phyloP scores from a whole-genome alignment of 2,329 filamentous ascomycete genomes.

The Tolypocladium inflatum region DNA sequence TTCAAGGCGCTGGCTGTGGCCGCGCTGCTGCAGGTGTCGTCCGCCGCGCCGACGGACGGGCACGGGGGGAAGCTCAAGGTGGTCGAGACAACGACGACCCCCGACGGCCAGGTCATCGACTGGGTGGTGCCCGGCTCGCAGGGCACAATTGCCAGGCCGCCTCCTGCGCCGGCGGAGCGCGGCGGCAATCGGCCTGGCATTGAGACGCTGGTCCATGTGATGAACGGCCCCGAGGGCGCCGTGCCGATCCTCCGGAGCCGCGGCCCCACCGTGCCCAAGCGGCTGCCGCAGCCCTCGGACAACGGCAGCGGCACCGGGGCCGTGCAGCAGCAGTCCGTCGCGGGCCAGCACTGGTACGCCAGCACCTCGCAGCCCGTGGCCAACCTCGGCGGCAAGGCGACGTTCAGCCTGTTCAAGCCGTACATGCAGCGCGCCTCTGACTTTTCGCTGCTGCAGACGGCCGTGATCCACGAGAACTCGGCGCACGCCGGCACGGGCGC shows the following conservation, averaged over 20 bases:
- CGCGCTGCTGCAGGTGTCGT: not conserved
- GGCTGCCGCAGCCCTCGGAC: slow-evolving; percentile 1
- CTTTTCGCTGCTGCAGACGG: slow-evolving; percentile 12
- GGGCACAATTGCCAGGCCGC: slow-evolving; percentile 5
- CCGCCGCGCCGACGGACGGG: not conserved
- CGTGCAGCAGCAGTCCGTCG: not conserved
- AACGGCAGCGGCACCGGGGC: not conserved
- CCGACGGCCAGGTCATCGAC: slow-evolving; percentile 9
- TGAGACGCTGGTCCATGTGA: not conserved
- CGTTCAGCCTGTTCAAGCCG: slow-evolving; percentile 8
- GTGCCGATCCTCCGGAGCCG: slow-evolving; percentile 9
- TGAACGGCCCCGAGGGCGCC: slow-evolving; percentile 8
- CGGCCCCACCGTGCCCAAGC: slow-evolving; percentile 6
- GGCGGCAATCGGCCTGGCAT: not conserved
- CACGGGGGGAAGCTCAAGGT: not conserved
- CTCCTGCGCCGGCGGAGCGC: not conserved
- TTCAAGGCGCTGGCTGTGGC: not conserved
- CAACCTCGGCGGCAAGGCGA: slow-evolving; percentile 8
- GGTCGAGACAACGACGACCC: slow-evolving; percentile 6
- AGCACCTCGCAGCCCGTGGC: slow-evolving; percentile 4
- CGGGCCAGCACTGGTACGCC: slow-evolving; percentile 11
- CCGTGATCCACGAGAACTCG: slow-evolving; percentile 7
- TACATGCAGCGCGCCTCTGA: slow-evolving; percentile 6
- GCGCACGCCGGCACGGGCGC: slow-evolving; percentile 3
- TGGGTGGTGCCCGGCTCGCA: slow-evolving; percentile 10